phyloP scores from a whole-genome alignment of 202 grass and related monocot species.

The Setaria italica region DNA sequence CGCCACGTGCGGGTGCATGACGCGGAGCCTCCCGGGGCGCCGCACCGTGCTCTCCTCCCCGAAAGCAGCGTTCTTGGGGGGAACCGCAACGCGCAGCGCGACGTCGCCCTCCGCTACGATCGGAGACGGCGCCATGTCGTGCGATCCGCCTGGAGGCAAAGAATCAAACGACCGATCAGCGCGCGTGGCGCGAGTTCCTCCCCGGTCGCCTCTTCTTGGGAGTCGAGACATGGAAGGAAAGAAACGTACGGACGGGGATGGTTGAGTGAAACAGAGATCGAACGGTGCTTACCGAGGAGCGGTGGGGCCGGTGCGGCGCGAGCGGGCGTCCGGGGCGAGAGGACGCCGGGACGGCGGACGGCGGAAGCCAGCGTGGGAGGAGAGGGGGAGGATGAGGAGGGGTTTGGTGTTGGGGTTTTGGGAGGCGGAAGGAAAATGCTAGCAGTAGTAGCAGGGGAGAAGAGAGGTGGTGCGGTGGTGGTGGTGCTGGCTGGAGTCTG shows the following conservation, averaged over 20 bases:
- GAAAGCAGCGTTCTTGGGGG: background rate
- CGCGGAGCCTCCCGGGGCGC: slow-evolving; percentile 14
- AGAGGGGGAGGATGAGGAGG: background rate
- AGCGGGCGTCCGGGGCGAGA: slow-evolving; percentile 30
- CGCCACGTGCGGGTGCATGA: slow-evolving; percentile 37
- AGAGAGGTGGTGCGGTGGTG: background rate
- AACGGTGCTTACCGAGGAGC: slow-evolving; percentile 19
- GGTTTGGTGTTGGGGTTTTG: slow-evolving; percentile 36
- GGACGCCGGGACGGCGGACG: background rate
- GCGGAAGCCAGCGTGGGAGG: slow-evolving; percentile 15
- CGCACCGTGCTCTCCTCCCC: background rate
- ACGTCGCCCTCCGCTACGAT: slow-evolving; percentile 6
- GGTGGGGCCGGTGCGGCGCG: slow-evolving; percentile 6
- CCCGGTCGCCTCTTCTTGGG: background rate
- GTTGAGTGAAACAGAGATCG: background rate
- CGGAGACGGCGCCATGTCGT: slow-evolving; percentile 19
- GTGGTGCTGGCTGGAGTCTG: background rate
- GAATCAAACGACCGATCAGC: background rate
- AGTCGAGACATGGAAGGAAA: background rate
- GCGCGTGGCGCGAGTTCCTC: background rate
- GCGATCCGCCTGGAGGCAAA: slow-evolving; percentile 20
- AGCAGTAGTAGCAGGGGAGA: no score
- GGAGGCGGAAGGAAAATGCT: background rate
- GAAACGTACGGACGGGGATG: background rate
- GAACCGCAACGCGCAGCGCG: background rate